Evolutionary conservation across 2,329 filamentous ascomycete genomes (phyloP).

Genomic region (Trichoderma sp.): DNA sequence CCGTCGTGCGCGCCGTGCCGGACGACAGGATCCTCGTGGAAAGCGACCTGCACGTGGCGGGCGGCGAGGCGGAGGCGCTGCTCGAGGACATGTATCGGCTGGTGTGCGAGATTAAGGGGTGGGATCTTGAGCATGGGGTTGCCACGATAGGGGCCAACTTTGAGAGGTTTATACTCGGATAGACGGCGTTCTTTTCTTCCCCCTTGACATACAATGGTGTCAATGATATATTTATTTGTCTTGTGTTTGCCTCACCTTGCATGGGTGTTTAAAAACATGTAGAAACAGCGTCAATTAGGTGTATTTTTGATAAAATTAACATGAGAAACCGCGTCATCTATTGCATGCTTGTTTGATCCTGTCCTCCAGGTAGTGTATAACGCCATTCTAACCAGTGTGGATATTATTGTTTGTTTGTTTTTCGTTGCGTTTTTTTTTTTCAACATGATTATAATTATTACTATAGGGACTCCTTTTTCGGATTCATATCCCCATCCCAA

Average conservation of each 20-base stretch:
- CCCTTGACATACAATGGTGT: background rate
- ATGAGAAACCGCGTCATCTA: background rate
- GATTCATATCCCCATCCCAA: background rate
- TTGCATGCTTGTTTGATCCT: background rate
- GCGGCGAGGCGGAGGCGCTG: constrained; percentile 72
- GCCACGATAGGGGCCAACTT: constrained; percentile 70
- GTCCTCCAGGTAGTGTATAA: background rate
- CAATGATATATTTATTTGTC: background rate
- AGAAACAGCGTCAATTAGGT: background rate
- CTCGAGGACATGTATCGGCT: constrained; percentile 74
- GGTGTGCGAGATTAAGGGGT: constrained; percentile 75
- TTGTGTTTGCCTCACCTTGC: accelerated
- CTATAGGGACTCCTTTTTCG: background rate
- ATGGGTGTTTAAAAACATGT: no score
- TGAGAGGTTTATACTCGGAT: constrained; percentile 70
- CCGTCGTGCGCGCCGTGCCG: constrained; percentile 70
- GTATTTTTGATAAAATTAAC: background rate
- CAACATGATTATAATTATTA: background rate
- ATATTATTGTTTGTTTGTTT: background rate
- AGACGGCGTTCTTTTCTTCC: background rate
- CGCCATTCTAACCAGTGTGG: background rate
- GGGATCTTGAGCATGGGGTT: constrained; percentile 71
- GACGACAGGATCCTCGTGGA: constrained; percentile 80
- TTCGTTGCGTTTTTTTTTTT: background rate
- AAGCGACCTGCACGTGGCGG: constrained; percentile 85